Evolutionary conservation across 208 protist genomes (phyloP), one percentile per base, ranked within the genome.

Genomic region (Acanthamoeba lenticulata): DNA sequence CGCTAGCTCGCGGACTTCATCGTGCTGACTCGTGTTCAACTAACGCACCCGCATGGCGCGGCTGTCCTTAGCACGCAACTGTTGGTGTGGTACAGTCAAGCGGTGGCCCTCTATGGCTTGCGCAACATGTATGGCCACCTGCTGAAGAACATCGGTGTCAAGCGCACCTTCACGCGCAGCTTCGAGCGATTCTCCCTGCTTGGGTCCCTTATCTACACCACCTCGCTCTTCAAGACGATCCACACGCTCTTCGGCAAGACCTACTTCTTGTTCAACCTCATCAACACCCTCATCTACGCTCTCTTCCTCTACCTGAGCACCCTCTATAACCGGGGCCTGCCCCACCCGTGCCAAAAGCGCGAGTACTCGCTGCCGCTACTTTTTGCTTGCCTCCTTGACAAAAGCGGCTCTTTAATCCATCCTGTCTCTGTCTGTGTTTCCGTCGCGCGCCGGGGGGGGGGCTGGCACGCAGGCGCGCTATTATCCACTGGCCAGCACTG

Each of bases 71-170:
- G 44, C 19, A 86, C 77, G 44, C 77, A 57, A 5, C 77, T 86
- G 44, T 55, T 86, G 44, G 77, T 86, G 44, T 86, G 77, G 77
- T 86, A 86, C 40, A 86, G 77, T 40, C 77, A 86, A 34, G 77
- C 77, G 44, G 77, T 86, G 24, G 45, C 77, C 29, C 77, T 86
- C 1, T 86, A 47, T 9, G 38, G 44, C 9, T 40, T 86, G 77
- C 77, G 38, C 45, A 47, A 57, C 7, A 57, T 86, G 44, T 57
- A 47, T 29, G 77, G 24, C 27, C 44, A 86, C 21, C 77, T 57
- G 44, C 36, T 57, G 40, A 86, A 86, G 77, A 52, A 86, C 44
- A 86, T 86, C 4, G 77, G 77, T 13, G 77, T 86, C 44, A 86
- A 57, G 45, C 77, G 77, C 29, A 86, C 77, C 27, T 86, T 86